Percentiles rank a stretch among this genome's conserved stretches.
These are phyloP conservation scores for Ceratocystis colombiana DNA, from an alignment of 2,329 filamentous ascomycete species.

Conservation along the genomic window DNA sequence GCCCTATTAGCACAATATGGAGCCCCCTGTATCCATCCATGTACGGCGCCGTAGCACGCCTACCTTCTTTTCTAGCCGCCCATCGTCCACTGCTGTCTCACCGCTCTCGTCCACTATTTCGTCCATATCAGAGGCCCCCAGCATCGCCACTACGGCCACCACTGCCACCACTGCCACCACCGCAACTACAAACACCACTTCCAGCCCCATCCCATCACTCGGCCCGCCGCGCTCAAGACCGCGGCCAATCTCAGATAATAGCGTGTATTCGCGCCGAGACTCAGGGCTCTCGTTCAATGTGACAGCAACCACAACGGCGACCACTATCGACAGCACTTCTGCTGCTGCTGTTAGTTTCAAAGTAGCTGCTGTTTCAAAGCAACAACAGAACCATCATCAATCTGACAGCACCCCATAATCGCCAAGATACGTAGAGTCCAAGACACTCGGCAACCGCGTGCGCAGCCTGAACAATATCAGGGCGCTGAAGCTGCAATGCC, in stretches of 20 bases:
- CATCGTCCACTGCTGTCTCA: conserved; percentile 5
- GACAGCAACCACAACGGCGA: conserved; percentile 26
- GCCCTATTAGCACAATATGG: background rate
- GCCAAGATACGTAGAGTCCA: conserved; percentile 1
- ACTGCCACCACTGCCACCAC: background rate
- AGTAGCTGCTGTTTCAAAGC: conserved; percentile 33
- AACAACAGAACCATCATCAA: conserved; percentile 26
- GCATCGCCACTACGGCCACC: conserved; percentile 11
- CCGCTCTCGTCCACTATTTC: conserved; percentile 18
- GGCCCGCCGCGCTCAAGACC: background rate
- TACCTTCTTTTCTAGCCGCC: conserved; percentile 14
- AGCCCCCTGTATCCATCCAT: conserved; percentile 13
- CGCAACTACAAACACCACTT: background rate
- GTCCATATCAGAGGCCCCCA: conserved; percentile 20
- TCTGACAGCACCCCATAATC: background rate
- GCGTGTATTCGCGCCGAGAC: conserved; percentile 35
- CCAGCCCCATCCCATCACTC: background rate
- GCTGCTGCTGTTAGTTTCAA: background rate
- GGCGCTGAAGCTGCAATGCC: conserved; percentile 2
- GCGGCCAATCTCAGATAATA: conserved; percentile 26
- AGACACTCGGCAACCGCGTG: background rate
- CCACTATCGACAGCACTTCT: conserved; percentile 30
- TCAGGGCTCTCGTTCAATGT: conserved; percentile 40
- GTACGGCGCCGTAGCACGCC: conserved; percentile 16
- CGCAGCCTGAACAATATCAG: conserved; percentile 9